Conservation (phyloP, 1,139 yeast species). For the Kodamaea derodonti region DNA sequence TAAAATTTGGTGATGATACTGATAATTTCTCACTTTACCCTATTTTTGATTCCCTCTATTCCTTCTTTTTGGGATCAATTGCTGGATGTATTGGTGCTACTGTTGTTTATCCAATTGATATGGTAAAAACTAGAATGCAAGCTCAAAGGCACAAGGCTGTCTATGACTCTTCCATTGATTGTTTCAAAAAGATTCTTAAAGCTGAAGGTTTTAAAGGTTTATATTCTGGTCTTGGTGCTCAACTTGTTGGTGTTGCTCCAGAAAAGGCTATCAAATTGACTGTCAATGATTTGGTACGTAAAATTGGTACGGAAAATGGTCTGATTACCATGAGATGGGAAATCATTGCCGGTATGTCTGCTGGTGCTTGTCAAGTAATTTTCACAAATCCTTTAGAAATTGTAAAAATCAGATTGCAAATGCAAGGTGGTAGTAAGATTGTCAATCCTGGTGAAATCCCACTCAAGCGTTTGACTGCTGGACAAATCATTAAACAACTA, state of each 20-base stretch:
- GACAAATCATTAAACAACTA: constrained; percentile 70
- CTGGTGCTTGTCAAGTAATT: constrained; percentile 95
- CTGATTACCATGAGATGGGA: constrained; percentile 68
- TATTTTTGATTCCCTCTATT: constrained; percentile 80
- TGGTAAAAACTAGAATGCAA: constrained; percentile 96
- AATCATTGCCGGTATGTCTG: constrained; percentile 83
- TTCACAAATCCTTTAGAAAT: constrained; percentile 96
- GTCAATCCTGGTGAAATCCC: constrained; percentile 44
- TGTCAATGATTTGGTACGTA: constrained; percentile 85
- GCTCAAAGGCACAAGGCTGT: constrained; percentile 76
- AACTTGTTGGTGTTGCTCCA: constrained; percentile 95
- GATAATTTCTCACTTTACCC: constrained; percentile 50
- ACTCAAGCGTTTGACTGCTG: constrained; percentile 52
- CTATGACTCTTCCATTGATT: constrained; percentile 81
- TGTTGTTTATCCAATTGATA: constrained; percentile 94
- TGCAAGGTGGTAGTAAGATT: constrained; percentile 72
- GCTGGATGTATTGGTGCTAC: constrained; percentile 99
- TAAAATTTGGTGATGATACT: constrained; percentile 20
- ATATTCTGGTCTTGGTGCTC: constrained; percentile 92
- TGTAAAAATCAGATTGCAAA: constrained; percentile 91
- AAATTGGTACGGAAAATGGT: constrained; percentile 59
- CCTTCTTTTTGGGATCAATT: constrained; percentile 84
- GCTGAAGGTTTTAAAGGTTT: constrained; percentile 86
- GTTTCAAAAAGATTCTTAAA: constrained; percentile 71
- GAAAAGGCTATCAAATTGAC: constrained; percentile 97